Base-by-base conservation (phyloP, 768 basidiomycete species). In the Tricholoma furcatifolium region DNA sequence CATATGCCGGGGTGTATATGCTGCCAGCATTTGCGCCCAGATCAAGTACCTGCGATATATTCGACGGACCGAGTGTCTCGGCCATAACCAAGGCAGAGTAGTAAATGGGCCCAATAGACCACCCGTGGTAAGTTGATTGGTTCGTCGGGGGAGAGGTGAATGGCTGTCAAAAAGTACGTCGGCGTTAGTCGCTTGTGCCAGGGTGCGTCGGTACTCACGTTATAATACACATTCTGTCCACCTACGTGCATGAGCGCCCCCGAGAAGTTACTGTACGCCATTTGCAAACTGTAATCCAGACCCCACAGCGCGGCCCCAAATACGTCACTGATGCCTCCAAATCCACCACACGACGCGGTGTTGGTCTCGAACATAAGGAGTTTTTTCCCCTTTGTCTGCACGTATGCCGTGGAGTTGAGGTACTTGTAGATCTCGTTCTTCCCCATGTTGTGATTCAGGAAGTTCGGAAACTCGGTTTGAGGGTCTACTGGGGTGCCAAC, bases 321-420 rank as follows among this genome's bases (percentile, higher is more conserved):
- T 9, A 75, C 75, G 59, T 86, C 80, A 47, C 76, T 79, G 20
- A 86, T 66, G 1, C 84, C 86, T 5, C 77, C 64, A 62, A 86
- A 85, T 30, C 85, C 85, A 65, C 83, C 84, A 65, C 85, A 87
- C 32, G 79, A 80, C 3, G 83, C 84, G 0, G 82, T 80, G 60
- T 86, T 87, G 12, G 82, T 85, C 65, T 88, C 86, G 53, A 87
- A 75, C 83, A 88, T 84, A 48, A 85, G 59, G 35, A 86, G 65
- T 12, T 74, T 74, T 56, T 79, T 75, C 3, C 67, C 64, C 21
- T 65, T 65, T 0, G 62, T 63, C 51, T 73, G 71, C 0, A 81
- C 80, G 12, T 71, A 71, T 47, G 54, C 54, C 0, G 81, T 73
- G 1, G 80, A 77, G 47, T 71, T 73, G 15, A 82, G 58, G 65